Evolutionary conservation across 2,329 filamentous ascomycete genomes (phyloP).

Genomic region (Paecilomyces sp.): DNA sequence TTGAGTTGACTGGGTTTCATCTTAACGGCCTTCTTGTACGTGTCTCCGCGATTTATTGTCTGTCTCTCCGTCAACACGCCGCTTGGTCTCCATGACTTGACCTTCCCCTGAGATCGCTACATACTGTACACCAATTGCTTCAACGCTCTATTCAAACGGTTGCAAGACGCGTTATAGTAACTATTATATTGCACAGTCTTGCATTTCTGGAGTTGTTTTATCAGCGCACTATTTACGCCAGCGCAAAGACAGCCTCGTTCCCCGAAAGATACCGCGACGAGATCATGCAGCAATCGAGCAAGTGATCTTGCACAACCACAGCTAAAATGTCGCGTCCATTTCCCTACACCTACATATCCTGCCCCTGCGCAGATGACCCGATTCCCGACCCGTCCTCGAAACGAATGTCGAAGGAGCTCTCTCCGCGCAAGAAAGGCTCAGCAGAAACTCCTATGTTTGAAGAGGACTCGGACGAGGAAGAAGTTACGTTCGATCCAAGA

Average conservation of each 20-base stretch:
- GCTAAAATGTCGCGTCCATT: constrained; percentile 48
- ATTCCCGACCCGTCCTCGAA: constrained; percentile 32
- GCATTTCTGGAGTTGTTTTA: background rate
- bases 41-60: background rate
- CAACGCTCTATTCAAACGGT: background rate
- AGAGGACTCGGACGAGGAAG: constrained; percentile 53
- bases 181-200: background rate
- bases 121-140: background rate
- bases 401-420: constrained; percentile 28
- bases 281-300: background rate
- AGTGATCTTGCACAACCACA: background rate
- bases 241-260: background rate
- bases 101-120: background rate
- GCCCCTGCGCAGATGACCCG: constrained; percentile 51
- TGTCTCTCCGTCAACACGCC: background rate
- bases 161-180: background rate
- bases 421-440: constrained; percentile 20
- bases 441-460: constrained; percentile 12
- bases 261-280: background rate
- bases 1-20: background rate
- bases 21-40: background rate
- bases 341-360: constrained; percentile 59
- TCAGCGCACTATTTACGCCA: background rate
- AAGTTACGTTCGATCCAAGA: constrained; percentile 77
- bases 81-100: background rate